Evolutionary conservation across 2,329 filamentous ascomycete species (phyloP).

Genomic region (Furcasterigmium sp.): DNA sequence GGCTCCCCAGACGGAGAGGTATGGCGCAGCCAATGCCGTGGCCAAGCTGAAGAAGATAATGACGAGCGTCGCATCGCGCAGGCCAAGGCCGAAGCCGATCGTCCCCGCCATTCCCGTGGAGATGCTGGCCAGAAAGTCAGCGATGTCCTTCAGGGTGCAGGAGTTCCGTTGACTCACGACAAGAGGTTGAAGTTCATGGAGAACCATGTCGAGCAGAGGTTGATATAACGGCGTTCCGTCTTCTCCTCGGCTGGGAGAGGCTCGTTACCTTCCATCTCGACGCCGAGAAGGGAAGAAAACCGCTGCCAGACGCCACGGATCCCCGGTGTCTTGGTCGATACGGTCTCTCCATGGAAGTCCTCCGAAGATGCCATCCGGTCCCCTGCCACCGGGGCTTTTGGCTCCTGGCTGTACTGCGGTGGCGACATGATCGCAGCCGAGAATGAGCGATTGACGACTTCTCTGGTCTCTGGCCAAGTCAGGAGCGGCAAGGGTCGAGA

Average conservation of each 20-base stretch:
- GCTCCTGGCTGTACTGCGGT: no score
- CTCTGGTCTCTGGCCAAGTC: no score
- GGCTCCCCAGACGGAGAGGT: conserved; percentile 48
- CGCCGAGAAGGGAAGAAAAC: conserved; percentile 6
- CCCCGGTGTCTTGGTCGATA: no score
- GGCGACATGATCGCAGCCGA: no score
- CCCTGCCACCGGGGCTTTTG: no score
- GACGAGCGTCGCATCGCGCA: conserved; percentile 50
- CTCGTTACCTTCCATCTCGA: conserved; percentile 37
- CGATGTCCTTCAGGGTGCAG: no score
- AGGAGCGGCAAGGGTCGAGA: no score
- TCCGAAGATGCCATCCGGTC: no score
- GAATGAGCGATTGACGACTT: no score
- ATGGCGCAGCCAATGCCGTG: conserved; percentile 48
- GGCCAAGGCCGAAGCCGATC: conserved; percentile 42
- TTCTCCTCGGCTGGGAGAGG: conserved; percentile 36
- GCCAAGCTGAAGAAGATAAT: conserved; percentile 55
- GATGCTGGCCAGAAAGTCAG: conserved; percentile 28
- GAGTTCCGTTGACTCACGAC: conserved; percentile 10
- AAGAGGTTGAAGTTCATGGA: conserved; percentile 44
- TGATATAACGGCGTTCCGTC: conserved; percentile 32
- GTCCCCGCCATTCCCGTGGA: conserved; percentile 56
- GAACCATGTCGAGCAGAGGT: conserved; percentile 43
- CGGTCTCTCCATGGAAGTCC: no score
- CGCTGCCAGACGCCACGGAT: no score